Conservation (phyloP, 1,284 basidiomycete genomes). For the Fomitopsis schrenkii region DNA sequence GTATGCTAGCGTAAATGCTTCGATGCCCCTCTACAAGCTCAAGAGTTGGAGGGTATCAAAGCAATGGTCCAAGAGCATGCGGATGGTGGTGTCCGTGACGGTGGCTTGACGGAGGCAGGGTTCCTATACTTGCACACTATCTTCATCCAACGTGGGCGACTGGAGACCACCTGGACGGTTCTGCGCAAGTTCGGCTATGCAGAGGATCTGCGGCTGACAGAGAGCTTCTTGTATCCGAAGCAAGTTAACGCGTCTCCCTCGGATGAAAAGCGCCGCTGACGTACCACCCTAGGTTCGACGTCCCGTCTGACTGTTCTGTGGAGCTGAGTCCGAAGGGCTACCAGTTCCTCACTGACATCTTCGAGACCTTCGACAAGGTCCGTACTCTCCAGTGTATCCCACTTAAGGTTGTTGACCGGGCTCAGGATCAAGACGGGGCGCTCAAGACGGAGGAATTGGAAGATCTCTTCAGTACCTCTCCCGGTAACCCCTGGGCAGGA, state of each 20-base stretch:
- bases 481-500: conserved; percentile 88
- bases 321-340: conserved; percentile 93
- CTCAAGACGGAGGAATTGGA: conserved; percentile 84
- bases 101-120: conserved; percentile 88
- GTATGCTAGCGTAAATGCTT: conserved; percentile 83
- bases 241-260: conserved; percentile 31
- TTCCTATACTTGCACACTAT: conserved; percentile 95
- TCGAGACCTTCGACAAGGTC: conserved; percentile 94
- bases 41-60: conserved; percentile 91
- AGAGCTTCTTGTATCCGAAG: conserved; percentile 85
- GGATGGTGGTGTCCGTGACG: conserved; percentile 61
- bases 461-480: conserved; percentile 90
- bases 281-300: conserved; percentile 68
- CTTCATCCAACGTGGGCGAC: conserved; percentile 93
- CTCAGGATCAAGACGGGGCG: conserved; percentile 91
- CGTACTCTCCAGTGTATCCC: conserved; percentile 5
- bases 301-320: conserved; percentile 90
- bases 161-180: conserved; percentile 99
- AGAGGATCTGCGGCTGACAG: conserved; percentile 88
- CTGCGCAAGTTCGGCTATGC: conserved; percentile 95
- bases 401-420: neutral
- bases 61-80: conserved; percentile 80
- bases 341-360: conserved; percentile 96
- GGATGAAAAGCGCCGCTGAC: conserved; percentile 4
- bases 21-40: conserved; percentile 85